Base-by-base conservation (phyloP, 2,329 filamentous ascomycete species). In the Aspergillus pseudotamarii region DNA sequence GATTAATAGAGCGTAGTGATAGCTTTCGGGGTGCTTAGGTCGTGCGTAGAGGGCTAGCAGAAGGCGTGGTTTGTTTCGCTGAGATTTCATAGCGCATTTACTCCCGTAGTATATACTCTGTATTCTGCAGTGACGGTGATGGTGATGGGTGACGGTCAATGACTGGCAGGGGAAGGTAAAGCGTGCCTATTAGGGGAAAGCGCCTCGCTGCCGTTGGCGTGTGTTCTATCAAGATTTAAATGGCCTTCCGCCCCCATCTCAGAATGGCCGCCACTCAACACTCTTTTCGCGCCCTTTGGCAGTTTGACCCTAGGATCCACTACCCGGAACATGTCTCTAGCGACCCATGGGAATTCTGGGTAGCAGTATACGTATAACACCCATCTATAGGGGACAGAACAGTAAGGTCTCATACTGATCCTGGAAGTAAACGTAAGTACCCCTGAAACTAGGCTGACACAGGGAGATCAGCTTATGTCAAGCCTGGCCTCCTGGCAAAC, bases 1-100 rank as follows among this genome's bases (percentile, higher is more conserved):
- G 48, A 51, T 34, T 51, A 51, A 19, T 51, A 51, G 48, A n/a
- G 48, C 48, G 9, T n/a, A 51, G 28, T 51, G 48, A 32, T 51
- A 51, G 48, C 28, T 51, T 34, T 21, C 28, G 10, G 48, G 26
- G 48, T 51, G 28, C 10, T 51, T 51, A 19, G 48, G 48, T 6
- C 46, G 21, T 32, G 48, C 48, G 28, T 51, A 32, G 28, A 51
- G 48, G 3, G 28, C 19, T 14, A 51, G 48, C 6, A 51, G 48
- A 32, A 51, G 28, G 28, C 26, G 48, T n/a, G 28, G 19, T 51
- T 51, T 51, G 4, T 51, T 34, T 19, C 48, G 48, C 6, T 11
- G 21, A 10, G 12, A 23, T 26, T 4, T 48, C 45, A 28, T 48
- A 5, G 6, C 43, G 9, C 10, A 46, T 46, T 46, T 26, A 8